These are phyloP conservation scores for Penicillium salamii DNA, from an alignment of 495 filamentous ascomycete genomes.

Conservation along the genomic window DNA sequence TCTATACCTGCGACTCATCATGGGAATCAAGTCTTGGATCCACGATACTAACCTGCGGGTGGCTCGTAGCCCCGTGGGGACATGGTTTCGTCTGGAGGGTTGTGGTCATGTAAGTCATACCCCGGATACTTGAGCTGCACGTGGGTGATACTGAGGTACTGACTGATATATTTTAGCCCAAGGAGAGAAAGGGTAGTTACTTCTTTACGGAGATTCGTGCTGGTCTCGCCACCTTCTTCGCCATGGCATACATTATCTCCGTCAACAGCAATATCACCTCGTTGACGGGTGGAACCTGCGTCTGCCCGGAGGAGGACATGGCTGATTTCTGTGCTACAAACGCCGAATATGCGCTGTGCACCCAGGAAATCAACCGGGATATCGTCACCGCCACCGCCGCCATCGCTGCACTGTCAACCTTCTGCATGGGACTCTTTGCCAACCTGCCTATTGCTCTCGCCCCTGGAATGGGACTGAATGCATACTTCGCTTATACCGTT, in stretches of 20 bases:
- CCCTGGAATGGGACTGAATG: conserved; percentile 82
- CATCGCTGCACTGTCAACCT: conserved; percentile 65
- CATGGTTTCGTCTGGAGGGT: conserved; percentile 71
- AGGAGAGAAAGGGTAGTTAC: conserved; percentile 67
- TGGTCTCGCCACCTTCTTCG: conserved; percentile 79
- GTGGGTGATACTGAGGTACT: neutral
- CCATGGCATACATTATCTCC: conserved; percentile 82
- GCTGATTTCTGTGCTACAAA: conserved; percentile 55
- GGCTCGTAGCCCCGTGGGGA: conserved; percentile 59
- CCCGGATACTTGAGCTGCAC: neutral
- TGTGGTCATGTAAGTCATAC: conserved; percentile 63
- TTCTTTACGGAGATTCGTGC: conserved; percentile 80
- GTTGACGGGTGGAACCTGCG: conserved; percentile 66
- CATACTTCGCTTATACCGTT: conserved; percentile 80
- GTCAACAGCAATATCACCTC: conserved; percentile 71
- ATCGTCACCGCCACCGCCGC: conserved; percentile 78
- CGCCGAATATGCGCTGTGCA: conserved; percentile 60
- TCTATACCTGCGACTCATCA: conserved; percentile 11
- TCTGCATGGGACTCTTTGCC: conserved; percentile 73
- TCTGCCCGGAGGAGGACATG: conserved; percentile 52
- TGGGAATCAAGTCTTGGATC: conserved; percentile 46
- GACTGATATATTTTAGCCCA: conserved; percentile 36
- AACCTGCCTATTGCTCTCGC: conserved; percentile 72
- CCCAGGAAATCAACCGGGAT: conserved; percentile 67
- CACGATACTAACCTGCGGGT: conserved; percentile 52